Conservation (phyloP, 805 yeast species). For the Scheffersomyces amazonensis region DNA sequence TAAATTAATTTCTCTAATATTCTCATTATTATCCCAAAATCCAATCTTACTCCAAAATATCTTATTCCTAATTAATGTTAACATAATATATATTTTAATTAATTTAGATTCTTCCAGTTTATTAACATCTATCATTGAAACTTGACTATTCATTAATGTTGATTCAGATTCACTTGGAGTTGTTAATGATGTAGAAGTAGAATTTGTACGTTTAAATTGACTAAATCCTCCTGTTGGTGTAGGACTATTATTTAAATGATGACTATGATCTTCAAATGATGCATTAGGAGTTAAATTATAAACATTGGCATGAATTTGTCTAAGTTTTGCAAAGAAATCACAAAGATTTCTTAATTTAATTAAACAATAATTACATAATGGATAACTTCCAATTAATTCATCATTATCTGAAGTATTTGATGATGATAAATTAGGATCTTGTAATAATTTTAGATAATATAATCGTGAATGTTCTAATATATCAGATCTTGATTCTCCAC, state of each 20-base stretch:
- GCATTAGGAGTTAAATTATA: constrained; percentile 51
- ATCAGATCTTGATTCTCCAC: constrained; percentile 76
- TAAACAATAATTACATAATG: constrained; percentile 81
- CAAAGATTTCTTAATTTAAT: constrained; percentile 76
- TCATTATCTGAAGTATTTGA: constrained; percentile 14
- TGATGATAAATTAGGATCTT: constrained; percentile 15
- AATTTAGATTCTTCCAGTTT: constrained; percentile 30
- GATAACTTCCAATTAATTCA: constrained; percentile 45
- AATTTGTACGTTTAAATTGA: background rate
- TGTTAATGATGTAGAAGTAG: background rate
- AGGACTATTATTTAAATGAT: background rate
- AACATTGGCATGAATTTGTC: constrained; percentile 53
- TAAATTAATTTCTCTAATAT: constrained; percentile 23
- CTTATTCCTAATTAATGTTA: constrained; percentile 58
- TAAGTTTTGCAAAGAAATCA: constrained; percentile 74
- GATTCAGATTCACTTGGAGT: background rate
- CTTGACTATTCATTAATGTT: constrained; percentile 6
- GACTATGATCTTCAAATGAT: constrained; percentile 21
- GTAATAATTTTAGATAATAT: constrained; percentile 59
- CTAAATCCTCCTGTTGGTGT: background rate
- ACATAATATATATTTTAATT: constrained; percentile 51
- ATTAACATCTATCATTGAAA: constrained; percentile 9
- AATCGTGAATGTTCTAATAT: constrained; percentile 74
- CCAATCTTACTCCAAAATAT: constrained; percentile 86
- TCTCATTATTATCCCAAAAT: constrained; percentile 58